Percentiles rank a stretch among this genome's conserved stretches.
Conservation (phyloP, 2,329 filamentous ascomycete genomes). For the Aspergillus amoenus region DNA sequence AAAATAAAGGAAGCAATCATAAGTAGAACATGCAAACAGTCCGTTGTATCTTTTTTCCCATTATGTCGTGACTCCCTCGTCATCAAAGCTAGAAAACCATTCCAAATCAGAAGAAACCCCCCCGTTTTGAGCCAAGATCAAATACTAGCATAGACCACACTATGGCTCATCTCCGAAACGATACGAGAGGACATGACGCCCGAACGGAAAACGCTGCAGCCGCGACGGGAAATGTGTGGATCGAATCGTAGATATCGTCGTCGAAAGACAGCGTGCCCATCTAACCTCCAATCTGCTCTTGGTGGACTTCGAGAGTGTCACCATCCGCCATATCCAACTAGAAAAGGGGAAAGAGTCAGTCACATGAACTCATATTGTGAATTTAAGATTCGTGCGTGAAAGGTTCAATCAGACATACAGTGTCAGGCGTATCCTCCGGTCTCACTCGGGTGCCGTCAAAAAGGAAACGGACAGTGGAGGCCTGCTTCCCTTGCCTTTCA, state of each 20-base stretch:
- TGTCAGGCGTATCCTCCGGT: constrained; percentile 83
- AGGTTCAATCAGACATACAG: constrained; percentile 59
- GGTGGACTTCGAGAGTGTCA: constrained; percentile 94
- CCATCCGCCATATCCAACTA: constrained; percentile 97
- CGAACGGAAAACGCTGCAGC: not conserved
- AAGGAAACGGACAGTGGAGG: constrained; percentile 82
- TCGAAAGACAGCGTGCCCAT: too few species aligned
- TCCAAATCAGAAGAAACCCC: not conserved
- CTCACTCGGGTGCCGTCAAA: constrained; percentile 96
- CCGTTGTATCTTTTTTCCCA: not conserved
- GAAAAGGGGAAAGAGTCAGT: not conserved
- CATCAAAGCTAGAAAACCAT: not conserved
- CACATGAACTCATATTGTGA: not conserved
- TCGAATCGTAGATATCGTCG: not conserved
- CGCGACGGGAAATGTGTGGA: not conserved
- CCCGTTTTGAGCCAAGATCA: not conserved
- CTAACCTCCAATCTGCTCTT: constrained; percentile 88
- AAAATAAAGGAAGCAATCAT: not conserved
- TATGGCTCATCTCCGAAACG: not conserved
- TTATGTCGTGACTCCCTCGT: not conserved
- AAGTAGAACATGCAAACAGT: not conserved
- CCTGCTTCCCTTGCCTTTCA: constrained; percentile 87
- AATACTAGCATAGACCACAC: not conserved
- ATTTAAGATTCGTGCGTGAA: not conserved
- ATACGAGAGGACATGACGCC: not conserved